phyloP scores from a whole-genome alignment of 805 yeast genomes.

The Kodamaea kakaduensis region DNA sequence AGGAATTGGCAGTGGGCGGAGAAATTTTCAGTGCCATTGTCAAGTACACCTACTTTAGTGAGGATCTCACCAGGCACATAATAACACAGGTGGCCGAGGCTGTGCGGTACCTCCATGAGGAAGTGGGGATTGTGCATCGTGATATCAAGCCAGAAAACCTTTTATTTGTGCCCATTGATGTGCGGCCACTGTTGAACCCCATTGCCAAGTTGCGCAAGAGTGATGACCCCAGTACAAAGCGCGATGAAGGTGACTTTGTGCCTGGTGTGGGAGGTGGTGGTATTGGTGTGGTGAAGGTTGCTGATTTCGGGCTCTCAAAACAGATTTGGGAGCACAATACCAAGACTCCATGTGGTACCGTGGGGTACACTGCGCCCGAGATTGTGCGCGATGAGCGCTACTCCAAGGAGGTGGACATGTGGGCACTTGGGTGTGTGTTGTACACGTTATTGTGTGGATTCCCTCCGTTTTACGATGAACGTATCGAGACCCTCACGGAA shows the following conservation, averaged over 20 bases:
- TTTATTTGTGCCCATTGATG: constrained; percentile 57
- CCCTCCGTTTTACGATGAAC: constrained; percentile 93
- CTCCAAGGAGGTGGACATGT: constrained; percentile 94
- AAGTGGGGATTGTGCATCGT: constrained; percentile 75
- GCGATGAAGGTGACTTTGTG: constrained; percentile 82
- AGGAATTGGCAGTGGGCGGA: constrained; percentile 76
- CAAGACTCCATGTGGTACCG: constrained; percentile 98
- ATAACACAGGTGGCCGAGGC: constrained; percentile 62
- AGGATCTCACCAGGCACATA: constrained; percentile 60
- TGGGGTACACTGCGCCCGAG: constrained; percentile 98
- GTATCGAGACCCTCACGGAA: constrained; percentile 67
- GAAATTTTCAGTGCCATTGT: constrained; percentile 68
- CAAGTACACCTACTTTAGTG: constrained; percentile 61
- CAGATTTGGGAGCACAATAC: constrained; percentile 84
- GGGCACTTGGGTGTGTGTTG: constrained; percentile 97
- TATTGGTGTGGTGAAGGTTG: constrained; percentile 83
- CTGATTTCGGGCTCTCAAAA: constrained; percentile 94
- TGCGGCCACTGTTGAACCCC: constrained; percentile 40
- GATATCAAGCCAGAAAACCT: constrained; percentile 82
- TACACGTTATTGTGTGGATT: constrained; percentile 94
- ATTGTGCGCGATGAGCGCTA: constrained; percentile 91
- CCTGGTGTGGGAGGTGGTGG: constrained; percentile 90
- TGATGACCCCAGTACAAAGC: constrained; percentile 66
- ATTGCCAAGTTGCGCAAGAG: constrained; percentile 46
- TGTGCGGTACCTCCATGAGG: constrained; percentile 64